Evolutionary conservation across 2,329 filamentous ascomycete genomes (phyloP), one percentile per base, ranked within the genome.

Genomic region (Leptographium lundbergii): DNA sequence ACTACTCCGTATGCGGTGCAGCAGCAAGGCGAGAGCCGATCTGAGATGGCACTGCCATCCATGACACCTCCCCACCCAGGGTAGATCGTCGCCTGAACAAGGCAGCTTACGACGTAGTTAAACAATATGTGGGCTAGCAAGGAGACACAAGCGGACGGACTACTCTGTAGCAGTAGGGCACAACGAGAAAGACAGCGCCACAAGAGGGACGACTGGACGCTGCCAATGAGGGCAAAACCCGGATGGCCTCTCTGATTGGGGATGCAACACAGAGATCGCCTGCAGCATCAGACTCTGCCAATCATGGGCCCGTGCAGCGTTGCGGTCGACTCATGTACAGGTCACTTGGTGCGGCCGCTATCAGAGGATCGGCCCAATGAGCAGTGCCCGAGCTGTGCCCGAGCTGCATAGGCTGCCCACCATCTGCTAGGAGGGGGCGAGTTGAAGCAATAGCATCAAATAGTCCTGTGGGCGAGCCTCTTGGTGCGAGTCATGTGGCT

Each of bases 281-380:
- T 22, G 42, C 47, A 29, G 48, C 34, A 25, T 17, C 29, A 32
- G 27, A 14, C 53, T 52, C 50, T 48, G 25, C 59, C 57, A 62
- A 61, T 61, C 59, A 58, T 54, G 57, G 51, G 19, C 48, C 27
- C 36, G 34, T 51, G 54, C 54, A 34, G 29, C n/a, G 6, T 24
- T 47, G 52, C 19, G 48, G n/a, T 32, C 47, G 29, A 42, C 42
- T 39, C 57, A 59, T 51, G 42, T 6, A 7, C 19, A 45, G 14
- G 42, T 45, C 42, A 45, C 42, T 45, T 60, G 55, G 42, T 9
- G 51, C 54, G 48, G 59, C 59, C 42, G 51, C 55, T 36, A 57
- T 45, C 42, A n/a, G 57, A 52, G 59, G 60, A 61, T 61, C 58
- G 57, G 55, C 56, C 63, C 63, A 64, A 63, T 64, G 50, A 59